Evolutionary conservation across 257 asterid genomes (phyloP), one percentile per base, ranked within the genome.

Genomic region (Echites panduratus): DNA sequence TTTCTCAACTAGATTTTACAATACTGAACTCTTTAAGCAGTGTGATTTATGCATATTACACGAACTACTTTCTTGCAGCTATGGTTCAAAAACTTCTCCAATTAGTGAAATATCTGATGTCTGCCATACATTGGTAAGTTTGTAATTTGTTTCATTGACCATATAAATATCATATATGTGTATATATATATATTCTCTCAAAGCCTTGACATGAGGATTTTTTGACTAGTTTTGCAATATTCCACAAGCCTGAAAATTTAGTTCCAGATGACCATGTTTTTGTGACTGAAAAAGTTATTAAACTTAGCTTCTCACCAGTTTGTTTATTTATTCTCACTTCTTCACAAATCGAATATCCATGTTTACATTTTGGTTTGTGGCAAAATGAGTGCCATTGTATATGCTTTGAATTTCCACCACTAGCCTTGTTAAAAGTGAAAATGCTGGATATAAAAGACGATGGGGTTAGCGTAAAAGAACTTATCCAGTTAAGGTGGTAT

Each of bases 31-130:
- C 38, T 32, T 32, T 32, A 32, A 3, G 38, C 38, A 32, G 38
- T 32, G 38, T 32, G 38, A 32, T 32, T 1, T 32, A 32, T 29
- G 17, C 2, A 59, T 32, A 3, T 59, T 13, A 61, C 48, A 7
- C 74, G 27, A 43, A 61, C 40, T n/a, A 49, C 2, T 73, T 71
- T 74, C 70, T 79, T 80, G 82, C 91, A 90, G 97, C 85, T 93
- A 93, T 43, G 98, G 98, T 75, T 84, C 98, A 47, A 85, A 90
- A 77, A 80, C 89, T 78, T 83, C 95, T 77, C 98, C 98, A 68
- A 85, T 93, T 9, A 84, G 76, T 7, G 89, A 90, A 20, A 61
- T 84, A 62, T 77, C 91, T 3, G 86, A 93, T 70, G 78, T 90
- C 78, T 93, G 98, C 71, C 98, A 89, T 78, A 78, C 97, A 35